phyloP scores from a whole-genome alignment of 2,329 filamentous ascomycete species.

The Ilyonectria destructans region DNA sequence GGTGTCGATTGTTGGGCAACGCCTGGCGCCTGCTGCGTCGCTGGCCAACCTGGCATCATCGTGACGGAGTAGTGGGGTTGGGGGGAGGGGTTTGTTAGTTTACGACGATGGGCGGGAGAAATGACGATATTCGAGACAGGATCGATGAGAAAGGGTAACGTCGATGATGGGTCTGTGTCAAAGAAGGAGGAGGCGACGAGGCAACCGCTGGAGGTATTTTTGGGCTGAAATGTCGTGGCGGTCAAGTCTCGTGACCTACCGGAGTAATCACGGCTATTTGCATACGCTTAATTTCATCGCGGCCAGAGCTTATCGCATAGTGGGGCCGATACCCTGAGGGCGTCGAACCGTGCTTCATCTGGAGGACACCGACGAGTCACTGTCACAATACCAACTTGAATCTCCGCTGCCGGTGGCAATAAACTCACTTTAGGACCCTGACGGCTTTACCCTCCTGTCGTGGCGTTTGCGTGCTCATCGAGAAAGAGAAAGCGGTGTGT shows the following conservation, averaged over 20 bases:
- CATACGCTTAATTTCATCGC: slow-evolving; percentile 14
- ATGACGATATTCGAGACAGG: slow-evolving; percentile 36
- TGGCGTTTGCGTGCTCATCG: background rate
- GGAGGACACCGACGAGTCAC: slow-evolving; percentile 29
- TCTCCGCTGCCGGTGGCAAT: slow-evolving; percentile 19
- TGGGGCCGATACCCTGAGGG: slow-evolving; percentile 40
- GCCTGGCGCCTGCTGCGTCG: slow-evolving; percentile 59
- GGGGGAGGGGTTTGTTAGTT: slow-evolving; percentile 44
- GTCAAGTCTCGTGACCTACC: slow-evolving; percentile 48
- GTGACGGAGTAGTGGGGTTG: slow-evolving; percentile 40
- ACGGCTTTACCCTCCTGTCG: background rate
- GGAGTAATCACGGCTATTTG: slow-evolving; percentile 37
- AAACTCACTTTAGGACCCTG: background rate
- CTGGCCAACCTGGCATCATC: slow-evolving; percentile 59
- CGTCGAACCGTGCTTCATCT: slow-evolving; percentile 30
- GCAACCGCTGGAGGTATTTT: slow-evolving; percentile 46
- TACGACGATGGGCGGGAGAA: slow-evolving; percentile 32
- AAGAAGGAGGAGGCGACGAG: slow-evolving; percentile 25
- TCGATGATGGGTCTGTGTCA: slow-evolving; percentile 30
- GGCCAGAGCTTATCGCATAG: slow-evolving; percentile 37
- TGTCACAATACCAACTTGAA: slow-evolving; percentile 8
- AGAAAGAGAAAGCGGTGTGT: background rate
- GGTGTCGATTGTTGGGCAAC: slow-evolving; percentile 57
- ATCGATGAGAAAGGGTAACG: slow-evolving; percentile 28
- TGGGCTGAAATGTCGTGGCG: slow-evolving; percentile 43